Conservation (phyloP, 441 rosid genomes). For the Bocquillonia castaneifolia region DNA sequence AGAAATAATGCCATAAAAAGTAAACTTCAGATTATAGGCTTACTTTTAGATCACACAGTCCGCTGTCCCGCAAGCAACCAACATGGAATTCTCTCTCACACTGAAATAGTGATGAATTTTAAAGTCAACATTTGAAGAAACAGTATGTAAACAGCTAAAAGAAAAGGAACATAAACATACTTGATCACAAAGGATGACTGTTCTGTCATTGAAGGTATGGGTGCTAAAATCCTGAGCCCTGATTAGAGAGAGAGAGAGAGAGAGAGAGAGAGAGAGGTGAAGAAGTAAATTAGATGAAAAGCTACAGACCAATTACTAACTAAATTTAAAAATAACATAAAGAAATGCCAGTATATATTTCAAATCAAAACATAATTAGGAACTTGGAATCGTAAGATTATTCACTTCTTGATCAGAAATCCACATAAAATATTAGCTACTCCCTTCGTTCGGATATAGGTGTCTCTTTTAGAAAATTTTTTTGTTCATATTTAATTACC, state of each 20-base stretch:
- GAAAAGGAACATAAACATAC: slow-evolving; percentile 38
- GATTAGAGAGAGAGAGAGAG: slow-evolving; percentile 21
- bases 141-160: neutral
- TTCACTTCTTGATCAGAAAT: too few species aligned
- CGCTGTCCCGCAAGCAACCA: slow-evolving; percentile 75
- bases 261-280: neutral
- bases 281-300: slow-evolving; percentile 10
- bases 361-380: slow-evolving; percentile 6
- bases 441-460: too few species aligned
- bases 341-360: neutral
- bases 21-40: slow-evolving; percentile 23
- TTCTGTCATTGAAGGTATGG: slow-evolving; percentile 63
- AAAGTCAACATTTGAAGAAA: slow-evolving; percentile 13
- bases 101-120: slow-evolving; percentile 32
- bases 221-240: slow-evolving; percentile 82
- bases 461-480: too few species aligned
- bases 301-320: neutral
- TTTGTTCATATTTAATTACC: too few species aligned
- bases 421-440: neutral
- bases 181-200: slow-evolving; percentile 92
- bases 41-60: slow-evolving; percentile 74
- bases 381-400: neutral
- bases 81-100: slow-evolving; percentile 98
- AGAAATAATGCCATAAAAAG: neutral
- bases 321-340: neutral